phyloP scores from a whole-genome alignment of 805 yeast species.

The Wickerhamomyces subpelliculosus region DNA sequence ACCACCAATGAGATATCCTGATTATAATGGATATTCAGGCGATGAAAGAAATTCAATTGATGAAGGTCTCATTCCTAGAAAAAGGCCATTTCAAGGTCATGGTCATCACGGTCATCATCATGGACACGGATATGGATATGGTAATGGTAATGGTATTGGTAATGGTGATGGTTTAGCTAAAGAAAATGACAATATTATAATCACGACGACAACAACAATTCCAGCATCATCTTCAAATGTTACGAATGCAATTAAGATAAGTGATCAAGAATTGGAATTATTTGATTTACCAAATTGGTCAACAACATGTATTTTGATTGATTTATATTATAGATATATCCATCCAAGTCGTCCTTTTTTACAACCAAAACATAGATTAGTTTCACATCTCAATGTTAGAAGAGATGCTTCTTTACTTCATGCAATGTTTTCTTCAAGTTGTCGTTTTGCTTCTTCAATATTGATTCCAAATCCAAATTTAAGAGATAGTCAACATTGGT shows the following conservation, averaged over 20 bases:
- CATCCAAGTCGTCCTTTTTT: conserved; percentile 30
- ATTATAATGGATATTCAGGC: no score
- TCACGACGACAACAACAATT: no score
- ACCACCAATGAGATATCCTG: no score
- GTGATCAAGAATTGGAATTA: conserved; percentile 23
- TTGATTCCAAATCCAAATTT: conserved; percentile 19
- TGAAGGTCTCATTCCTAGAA: no score
- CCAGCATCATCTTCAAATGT: no score
- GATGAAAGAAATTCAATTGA: no score
- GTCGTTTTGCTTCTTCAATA: conserved; percentile 24
- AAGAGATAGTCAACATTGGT: conserved; percentile 32
- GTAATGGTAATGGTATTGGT: no score
- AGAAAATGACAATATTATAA: no score
- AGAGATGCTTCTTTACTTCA: conserved; percentile 25
- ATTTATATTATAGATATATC: conserved; percentile 34
- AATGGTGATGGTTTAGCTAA: no score
- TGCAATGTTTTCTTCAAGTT: conserved; percentile 30
- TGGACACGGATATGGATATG: no score
- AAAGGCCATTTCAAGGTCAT: no score
- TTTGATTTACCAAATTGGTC: conserved; percentile 32
- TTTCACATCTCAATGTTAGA: conserved; percentile 24
- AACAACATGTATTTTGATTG: conserved; percentile 27
- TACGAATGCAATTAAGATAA: conserved; percentile 19
- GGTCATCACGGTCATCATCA: no score
- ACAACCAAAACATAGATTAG: conserved; percentile 27